Conservation (phyloP, 345 rosid genomes). For the Rubroshorea leprosula region DNA sequence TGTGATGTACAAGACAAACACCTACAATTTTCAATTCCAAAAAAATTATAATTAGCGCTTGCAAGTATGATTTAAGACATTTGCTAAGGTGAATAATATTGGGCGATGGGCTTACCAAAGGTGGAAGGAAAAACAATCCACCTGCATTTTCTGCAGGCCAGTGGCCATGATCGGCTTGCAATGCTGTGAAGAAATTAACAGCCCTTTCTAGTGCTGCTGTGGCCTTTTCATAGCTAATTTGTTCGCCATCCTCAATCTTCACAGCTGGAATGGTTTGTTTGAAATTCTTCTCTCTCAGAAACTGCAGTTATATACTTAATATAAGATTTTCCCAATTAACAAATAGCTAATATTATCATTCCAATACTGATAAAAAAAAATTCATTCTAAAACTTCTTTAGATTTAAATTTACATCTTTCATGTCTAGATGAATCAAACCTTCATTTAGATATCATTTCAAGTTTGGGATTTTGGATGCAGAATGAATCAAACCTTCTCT, state of each 20-base stretch:
- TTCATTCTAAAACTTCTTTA: too few relatives aligned
- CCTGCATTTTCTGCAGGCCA: conserved; percentile 66
- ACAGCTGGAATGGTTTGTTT: conserved; percentile 36
- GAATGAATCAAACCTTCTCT: too few relatives aligned
- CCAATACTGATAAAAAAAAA: not conserved
- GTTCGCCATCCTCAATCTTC: conserved; percentile 38
- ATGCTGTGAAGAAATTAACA: conserved; percentile 45
- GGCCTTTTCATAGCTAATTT: conserved; percentile 36
- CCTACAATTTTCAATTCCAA: conserved; percentile 17
- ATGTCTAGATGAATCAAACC: too few relatives aligned
- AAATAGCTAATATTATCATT: not conserved
- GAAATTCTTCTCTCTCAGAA: conserved; percentile 49
- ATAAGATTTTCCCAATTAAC: not conserved
- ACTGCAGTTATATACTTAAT: conserved; percentile 21
- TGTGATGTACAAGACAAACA: conserved; percentile 34
- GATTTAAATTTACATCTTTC: too few relatives aligned
- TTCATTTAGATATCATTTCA: too few relatives aligned
- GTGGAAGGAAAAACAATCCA: conserved; percentile 58
- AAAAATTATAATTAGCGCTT: not conserved
- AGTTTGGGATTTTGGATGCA: too few relatives aligned
- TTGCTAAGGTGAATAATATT: too few relatives aligned
- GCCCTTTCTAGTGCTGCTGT: conserved; percentile 39
- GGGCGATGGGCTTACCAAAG: conserved; percentile 30
- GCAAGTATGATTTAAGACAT: not conserved
- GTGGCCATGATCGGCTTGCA: conserved; percentile 59